Conservation (phyloP, 352 stramenopile species). For the Phytopythium litorale region DNA sequence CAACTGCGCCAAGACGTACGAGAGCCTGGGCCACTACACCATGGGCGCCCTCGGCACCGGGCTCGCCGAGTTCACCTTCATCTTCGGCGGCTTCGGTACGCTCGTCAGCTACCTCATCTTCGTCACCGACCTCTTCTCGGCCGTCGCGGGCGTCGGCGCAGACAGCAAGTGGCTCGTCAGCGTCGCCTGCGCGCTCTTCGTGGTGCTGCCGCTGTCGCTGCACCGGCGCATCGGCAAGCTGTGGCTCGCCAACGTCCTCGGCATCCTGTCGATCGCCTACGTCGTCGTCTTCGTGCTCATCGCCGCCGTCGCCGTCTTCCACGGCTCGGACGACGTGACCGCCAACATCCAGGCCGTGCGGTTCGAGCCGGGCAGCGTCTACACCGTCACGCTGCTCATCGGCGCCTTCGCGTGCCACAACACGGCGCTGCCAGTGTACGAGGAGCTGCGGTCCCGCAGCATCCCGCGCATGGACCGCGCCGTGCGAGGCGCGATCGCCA, state of each 20-base stretch:
- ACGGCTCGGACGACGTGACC: slow-evolving; percentile 1
- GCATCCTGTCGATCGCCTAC: slow-evolving; percentile 6
- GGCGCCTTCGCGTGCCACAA: slow-evolving; percentile 76
- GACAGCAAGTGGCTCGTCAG: slow-evolving; percentile 57
- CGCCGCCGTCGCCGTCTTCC: slow-evolving; percentile 32
- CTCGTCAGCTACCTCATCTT: slow-evolving; percentile 84
- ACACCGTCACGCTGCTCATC: slow-evolving; percentile 75
- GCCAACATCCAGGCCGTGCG: slow-evolving; percentile 35
- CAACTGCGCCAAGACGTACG: slow-evolving; percentile 70
- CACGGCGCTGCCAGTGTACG: slow-evolving; percentile 71
- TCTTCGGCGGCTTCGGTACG: slow-evolving; percentile 78
- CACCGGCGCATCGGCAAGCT: slow-evolving; percentile 58
- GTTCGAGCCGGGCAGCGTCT: slow-evolving; percentile 57
- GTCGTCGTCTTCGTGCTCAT: slow-evolving; percentile 37
- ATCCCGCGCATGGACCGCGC: slow-evolving; percentile 61
- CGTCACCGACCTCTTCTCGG: slow-evolving; percentile 64
- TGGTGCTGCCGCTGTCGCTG: slow-evolving; percentile 63
- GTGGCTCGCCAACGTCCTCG: slow-evolving; percentile 7
- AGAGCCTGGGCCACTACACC: slow-evolving; percentile 68
- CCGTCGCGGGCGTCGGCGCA: slow-evolving; percentile 30
- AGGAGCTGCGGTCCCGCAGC: slow-evolving; percentile 55
- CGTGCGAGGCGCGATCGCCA: slow-evolving; percentile 50
- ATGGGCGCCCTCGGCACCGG: slow-evolving; percentile 56
- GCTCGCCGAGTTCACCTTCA: slow-evolving; percentile 79
- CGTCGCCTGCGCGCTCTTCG: slow-evolving; percentile 17